Evolutionary conservation across 2,329 filamentous ascomycete species (phyloP).

Genomic region (Ceratocystis smalleyi): DNA sequence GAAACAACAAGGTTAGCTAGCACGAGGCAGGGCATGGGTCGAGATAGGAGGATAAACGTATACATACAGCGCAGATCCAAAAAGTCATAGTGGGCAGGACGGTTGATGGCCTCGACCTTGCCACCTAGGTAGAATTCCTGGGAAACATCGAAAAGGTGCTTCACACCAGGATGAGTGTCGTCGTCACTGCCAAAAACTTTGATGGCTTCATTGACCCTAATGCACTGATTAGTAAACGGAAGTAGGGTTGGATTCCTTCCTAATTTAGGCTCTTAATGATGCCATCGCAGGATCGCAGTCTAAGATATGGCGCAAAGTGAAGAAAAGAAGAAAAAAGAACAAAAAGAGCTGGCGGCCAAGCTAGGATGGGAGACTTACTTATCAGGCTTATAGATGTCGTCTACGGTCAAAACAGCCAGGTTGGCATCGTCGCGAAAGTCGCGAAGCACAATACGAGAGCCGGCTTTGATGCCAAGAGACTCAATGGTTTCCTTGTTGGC

Average conservation of each 20-base stretch:
- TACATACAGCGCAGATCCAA: conserved; percentile 77
- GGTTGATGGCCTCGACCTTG: conserved; percentile 89
- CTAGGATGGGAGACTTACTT: conserved; percentile 42
- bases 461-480: conserved; percentile 58
- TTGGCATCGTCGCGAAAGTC: conserved; percentile 95
- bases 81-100: conserved; percentile 97
- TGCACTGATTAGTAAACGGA: conserved; percentile 15
- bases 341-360: not conserved
- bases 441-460: conserved; percentile 70
- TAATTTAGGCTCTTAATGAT: conserved; percentile 11
- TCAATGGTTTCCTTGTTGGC: conserved; percentile 61
- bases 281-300: conserved; percentile 15
- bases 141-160: conserved; percentile 68
- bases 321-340: not conserved
- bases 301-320: conserved; percentile 9
- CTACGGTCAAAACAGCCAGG: conserved; percentile 85
- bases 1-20: conserved; percentile 18
- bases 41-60: not conserved
- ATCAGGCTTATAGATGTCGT: conserved; percentile 89
- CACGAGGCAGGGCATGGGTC: not conserved
- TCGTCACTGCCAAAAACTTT: conserved; percentile 88
- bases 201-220: conserved; percentile 71
- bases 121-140: conserved; percentile 88
- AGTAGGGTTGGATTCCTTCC: conserved; percentile 4
- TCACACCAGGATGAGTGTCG: conserved; percentile 79